Evolutionary conservation across 129 eudicot species (phyloP).

Genomic region (Silybum marianum): DNA sequence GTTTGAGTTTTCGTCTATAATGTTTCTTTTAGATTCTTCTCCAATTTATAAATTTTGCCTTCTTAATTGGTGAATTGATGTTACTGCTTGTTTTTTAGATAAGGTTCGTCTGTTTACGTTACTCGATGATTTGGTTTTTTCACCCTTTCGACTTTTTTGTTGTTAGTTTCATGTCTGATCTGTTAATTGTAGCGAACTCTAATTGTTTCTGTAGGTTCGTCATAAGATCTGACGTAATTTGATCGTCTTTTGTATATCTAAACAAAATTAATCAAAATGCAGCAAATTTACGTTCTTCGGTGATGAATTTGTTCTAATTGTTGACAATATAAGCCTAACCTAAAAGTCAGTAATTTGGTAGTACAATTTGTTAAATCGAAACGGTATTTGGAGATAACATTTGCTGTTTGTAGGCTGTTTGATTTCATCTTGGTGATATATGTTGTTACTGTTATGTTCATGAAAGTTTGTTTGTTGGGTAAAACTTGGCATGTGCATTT

Average conservation of each 20-base stretch:
- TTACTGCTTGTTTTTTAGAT: conserved; percentile 17
- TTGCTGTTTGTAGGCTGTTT: not conserved
- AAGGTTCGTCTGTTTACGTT: not conserved
- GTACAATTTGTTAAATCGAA: not conserved
- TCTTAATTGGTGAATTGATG: conserved; percentile 17
- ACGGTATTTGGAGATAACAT: conserved; percentile 11
- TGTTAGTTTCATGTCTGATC: conserved; percentile 23
- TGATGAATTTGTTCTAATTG: conserved; percentile 7
- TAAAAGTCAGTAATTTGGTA: not conserved
- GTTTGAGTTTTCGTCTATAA: not conserved
- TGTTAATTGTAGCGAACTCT: conserved; percentile 20
- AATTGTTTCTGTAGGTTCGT: not conserved
- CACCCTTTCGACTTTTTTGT: not conserved
- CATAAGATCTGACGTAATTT: conserved; percentile 31
- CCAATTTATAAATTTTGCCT: not conserved
- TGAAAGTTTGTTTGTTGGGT: conserved; percentile 20
- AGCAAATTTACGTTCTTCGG: not conserved
- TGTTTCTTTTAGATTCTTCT: not conserved
- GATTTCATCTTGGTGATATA: not conserved
- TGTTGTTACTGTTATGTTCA: conserved; percentile 5
- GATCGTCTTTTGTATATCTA: not conserved
- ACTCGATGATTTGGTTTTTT: conserved; percentile 2
- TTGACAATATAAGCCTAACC: not conserved
- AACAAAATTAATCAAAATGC: conserved; percentile 15
- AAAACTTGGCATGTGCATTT: conserved; percentile 27